A percentile compares a stretch with the other conserved stretches of the same genome.
Conservation (phyloP, 2,329 filamentous ascomycete genomes). For the Fusarium cicatricum region DNA sequence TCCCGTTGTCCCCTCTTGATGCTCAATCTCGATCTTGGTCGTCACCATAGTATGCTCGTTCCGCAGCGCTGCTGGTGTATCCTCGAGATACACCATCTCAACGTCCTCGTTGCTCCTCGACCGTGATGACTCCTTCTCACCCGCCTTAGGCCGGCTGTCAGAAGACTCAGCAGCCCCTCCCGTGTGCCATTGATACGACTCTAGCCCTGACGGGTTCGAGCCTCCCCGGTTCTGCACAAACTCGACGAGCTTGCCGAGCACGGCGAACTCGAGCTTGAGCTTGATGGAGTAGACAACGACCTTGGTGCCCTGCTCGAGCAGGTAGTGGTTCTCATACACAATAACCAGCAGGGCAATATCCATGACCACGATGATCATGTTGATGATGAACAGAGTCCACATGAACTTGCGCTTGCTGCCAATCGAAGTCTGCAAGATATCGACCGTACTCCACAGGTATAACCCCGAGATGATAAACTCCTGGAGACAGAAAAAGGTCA, state of each 20-base stretch:
- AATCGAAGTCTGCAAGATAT: too few relatives aligned
- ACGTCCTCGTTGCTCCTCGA: not conserved
- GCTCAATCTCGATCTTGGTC: conserved; percentile 4
- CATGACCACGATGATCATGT: conserved; percentile 27
- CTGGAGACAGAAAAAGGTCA: too few relatives aligned
- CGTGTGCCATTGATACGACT: too few relatives aligned
- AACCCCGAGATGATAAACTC: too few relatives aligned
- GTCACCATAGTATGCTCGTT: not conserved
- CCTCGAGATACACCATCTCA: conserved; percentile 5
- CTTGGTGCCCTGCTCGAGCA: conserved; percentile 17
- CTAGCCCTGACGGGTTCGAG: too few relatives aligned
- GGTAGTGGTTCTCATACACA: conserved; percentile 13
- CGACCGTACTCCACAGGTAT: too few relatives aligned
- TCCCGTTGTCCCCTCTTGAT: not conserved
- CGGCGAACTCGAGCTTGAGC: conserved; percentile 49
- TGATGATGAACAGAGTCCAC: too few relatives aligned
- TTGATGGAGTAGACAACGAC: conserved; percentile 36
- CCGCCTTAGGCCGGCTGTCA: not conserved
- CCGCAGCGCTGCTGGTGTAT: not conserved
- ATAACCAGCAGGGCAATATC: conserved; percentile 26
- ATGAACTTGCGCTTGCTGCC: too few relatives aligned
- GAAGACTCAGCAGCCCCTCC: conserved; percentile 5
- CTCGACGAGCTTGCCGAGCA: conserved; percentile 47
- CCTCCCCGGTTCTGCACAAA: conserved; percentile 47
- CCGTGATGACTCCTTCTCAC: not conserved